Percentiles rank a stretch among this genome's conserved stretches.
phyloP scores from a whole-genome alignment of 192 early-diverging fungal genomes.

The Coemansia sp. region DNA sequence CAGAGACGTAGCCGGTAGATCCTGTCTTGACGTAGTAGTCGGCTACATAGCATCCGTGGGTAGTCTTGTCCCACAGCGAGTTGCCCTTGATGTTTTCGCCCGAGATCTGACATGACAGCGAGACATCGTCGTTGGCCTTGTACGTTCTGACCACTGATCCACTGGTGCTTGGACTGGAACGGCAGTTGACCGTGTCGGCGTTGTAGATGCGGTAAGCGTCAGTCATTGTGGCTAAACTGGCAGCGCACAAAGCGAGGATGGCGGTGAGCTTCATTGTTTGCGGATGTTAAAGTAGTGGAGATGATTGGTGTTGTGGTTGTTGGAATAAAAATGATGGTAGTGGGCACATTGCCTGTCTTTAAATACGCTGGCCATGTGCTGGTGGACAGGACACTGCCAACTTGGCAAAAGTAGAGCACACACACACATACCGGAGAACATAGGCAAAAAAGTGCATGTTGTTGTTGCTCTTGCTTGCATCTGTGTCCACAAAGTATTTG shows the following conservation, averaged over 20 bases:
- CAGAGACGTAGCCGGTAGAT: constrained; percentile 26
- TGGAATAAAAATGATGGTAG: neutral
- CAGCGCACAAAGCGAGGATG: constrained; percentile 8
- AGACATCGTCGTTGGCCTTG: constrained; percentile 23
- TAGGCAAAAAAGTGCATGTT: too few species aligned
- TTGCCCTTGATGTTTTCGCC: constrained; percentile 40
- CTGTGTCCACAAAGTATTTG: neutral
- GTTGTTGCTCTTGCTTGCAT: too few species aligned
- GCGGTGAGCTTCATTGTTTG: constrained; percentile 19
- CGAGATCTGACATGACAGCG: constrained; percentile 40
- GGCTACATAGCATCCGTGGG: constrained; percentile 49
- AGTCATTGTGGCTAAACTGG: constrained; percentile 11
- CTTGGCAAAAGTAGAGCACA: neutral
- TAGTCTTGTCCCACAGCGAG: constrained; percentile 50
- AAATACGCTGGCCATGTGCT: neutral
- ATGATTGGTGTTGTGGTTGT: neutral
- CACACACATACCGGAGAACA: neutral
- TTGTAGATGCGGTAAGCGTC: constrained; percentile 30
- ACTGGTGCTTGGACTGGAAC: constrained; percentile 24
- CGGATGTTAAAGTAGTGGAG: neutral
- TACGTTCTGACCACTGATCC: constrained; percentile 23
- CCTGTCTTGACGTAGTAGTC: constrained; percentile 56
- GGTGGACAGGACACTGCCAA: neutral
- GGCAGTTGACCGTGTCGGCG: constrained; percentile 29
- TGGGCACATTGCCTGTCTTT: neutral